Conservation (phyloP, 441 rosid genomes). For the Sinapis alba region DNA sequence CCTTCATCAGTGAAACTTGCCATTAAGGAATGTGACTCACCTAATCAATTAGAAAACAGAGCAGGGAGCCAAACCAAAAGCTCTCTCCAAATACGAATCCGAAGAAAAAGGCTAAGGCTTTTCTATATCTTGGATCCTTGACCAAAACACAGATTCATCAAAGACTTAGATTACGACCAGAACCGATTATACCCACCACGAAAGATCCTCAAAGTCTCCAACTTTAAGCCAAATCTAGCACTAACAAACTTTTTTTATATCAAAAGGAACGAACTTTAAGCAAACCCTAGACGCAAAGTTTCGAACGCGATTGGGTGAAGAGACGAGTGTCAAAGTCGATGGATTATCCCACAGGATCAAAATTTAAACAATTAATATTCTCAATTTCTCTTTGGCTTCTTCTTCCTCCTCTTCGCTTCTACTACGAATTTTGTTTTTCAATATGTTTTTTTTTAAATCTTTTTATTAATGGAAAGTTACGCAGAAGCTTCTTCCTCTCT, state of each 20-base stretch:
- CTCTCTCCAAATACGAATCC: background rate
- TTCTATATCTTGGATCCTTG: conserved; percentile 33
- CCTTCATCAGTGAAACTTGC: conserved; percentile 57
- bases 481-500: conserved; percentile 50
- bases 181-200: conserved; percentile 3
- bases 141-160: conserved; percentile 29
- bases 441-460: background rate
- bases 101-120: background rate
- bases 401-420: conserved; percentile 5
- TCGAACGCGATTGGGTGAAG: conserved; percentile 56
- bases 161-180: conserved; percentile 24
- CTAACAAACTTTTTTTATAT: background rate
- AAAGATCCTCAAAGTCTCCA: conserved; percentile 31
- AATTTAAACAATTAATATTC: conserved; percentile 12
- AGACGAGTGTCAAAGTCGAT: conserved; percentile 41
- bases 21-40: conserved; percentile 44
- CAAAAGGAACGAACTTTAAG: conserved; percentile 13
- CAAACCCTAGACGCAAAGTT: conserved; percentile 40
- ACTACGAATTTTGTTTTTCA: background rate
- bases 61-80: conserved; percentile 11
- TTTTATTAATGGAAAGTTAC: conserved; percentile 35
- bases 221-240: conserved; percentile 37
- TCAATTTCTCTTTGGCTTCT: conserved; percentile 13
- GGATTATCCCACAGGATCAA: conserved; percentile 38
- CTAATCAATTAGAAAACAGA: conserved; percentile 21